These are phyloP conservation scores for Hypsizygus ulmarius DNA, from an alignment of 1,284 basidiomycete species.

Conservation along the genomic window DNA sequence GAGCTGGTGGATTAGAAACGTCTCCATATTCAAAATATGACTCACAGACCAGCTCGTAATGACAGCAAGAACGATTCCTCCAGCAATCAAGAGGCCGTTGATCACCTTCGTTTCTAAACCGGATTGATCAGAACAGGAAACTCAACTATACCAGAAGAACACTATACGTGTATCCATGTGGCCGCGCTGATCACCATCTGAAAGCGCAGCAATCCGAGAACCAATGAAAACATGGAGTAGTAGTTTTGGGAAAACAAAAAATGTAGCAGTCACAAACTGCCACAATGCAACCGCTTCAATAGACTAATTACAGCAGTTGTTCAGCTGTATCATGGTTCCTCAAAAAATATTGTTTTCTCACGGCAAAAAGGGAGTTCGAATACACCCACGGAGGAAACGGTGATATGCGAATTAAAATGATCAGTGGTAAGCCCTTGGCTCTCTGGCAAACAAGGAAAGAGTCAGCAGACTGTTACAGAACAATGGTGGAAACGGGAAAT, in stretches of 20 bases:
- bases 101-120: constrained; percentile 59
- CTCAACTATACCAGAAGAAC: constrained; percentile 1
- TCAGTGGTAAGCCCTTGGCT: constrained; percentile 71
- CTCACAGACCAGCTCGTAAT: constrained; percentile 62
- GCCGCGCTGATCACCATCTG: constrained; percentile 71
- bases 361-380: constrained; percentile 75
- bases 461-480: not conserved
- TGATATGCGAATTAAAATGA: constrained; percentile 77
- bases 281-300: constrained; percentile 69
- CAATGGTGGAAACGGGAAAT: constrained; percentile 25
- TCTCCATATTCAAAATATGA: constrained; percentile 1
- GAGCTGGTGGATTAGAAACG: not conserved
- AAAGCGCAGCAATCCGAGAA: constrained; percentile 67
- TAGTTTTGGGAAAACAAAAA: constrained; percentile 68
- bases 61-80: constrained; percentile 54
- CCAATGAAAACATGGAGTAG: constrained; percentile 77
- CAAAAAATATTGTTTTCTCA: constrained; percentile 37
- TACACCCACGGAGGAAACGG: constrained; percentile 85
- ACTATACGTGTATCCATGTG: constrained; percentile 72
- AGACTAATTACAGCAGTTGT: constrained; percentile 41
- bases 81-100: constrained; percentile 56
- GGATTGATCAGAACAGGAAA: constrained; percentile 6
- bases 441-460: constrained; percentile 36
- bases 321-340: not conserved
- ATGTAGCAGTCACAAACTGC: constrained; percentile 75